phyloP scores from a whole-genome alignment of 2,329 filamentous ascomycete genomes.

The Fusarium sp. region DNA sequence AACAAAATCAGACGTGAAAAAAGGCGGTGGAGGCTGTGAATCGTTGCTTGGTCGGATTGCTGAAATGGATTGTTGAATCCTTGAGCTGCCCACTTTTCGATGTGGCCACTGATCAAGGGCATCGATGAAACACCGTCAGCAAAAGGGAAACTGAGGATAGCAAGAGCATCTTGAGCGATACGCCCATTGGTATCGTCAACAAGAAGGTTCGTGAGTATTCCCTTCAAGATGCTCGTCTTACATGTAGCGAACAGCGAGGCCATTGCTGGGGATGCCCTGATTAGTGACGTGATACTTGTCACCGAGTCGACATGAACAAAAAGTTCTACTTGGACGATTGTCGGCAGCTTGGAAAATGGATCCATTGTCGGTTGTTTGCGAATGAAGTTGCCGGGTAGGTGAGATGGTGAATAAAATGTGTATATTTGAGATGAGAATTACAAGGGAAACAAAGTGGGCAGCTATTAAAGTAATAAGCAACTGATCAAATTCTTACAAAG shows the following conservation, averaged over 20 bases:
- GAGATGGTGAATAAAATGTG: not conserved
- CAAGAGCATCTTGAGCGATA: not conserved
- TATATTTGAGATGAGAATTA: not conserved
- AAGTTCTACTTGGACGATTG: not conserved
- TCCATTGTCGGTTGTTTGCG: not conserved
- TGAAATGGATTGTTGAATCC: not conserved
- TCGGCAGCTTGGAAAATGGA: constrained; percentile 1
- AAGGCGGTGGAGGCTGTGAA: not conserved
- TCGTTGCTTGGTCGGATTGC: not conserved
- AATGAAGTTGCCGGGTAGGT: not conserved
- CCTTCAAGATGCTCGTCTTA: not conserved
- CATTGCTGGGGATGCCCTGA: not conserved
- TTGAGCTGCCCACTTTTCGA: not conserved
- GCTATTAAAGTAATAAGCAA: not conserved
- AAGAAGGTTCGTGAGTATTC: not conserved
- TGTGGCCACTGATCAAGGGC: not conserved
- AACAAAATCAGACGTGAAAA: not conserved
- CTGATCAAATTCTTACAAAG: not conserved
- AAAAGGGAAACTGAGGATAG: not conserved
- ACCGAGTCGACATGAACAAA: constrained; percentile 8
- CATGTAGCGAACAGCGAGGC: not conserved
- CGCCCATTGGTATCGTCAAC: not conserved
- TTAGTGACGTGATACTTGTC: not conserved
- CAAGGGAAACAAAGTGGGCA: not conserved
- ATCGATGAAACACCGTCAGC: not conserved